Evolutionary conservation across 192 early-diverging fungal species (phyloP).

Genomic region (Podila epicladia): DNA sequence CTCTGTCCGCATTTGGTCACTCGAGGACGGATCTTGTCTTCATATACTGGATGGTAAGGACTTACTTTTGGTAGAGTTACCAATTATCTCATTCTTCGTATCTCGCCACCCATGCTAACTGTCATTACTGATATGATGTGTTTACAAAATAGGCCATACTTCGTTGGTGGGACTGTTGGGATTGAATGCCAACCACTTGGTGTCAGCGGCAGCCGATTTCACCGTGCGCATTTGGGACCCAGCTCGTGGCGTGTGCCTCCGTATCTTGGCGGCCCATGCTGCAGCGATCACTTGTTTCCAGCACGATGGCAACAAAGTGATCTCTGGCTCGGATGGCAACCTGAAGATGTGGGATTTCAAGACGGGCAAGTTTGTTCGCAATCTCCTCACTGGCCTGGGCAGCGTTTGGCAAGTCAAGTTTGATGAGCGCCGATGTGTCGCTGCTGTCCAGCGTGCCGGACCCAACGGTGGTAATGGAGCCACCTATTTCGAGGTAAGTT

Average conservation of each 20-base stretch:
- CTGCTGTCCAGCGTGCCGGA: conserved; percentile 69
- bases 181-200: conserved; percentile 83
- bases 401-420: conserved; percentile 97
- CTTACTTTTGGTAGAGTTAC: conserved; percentile 51
- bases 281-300: conserved; percentile 99
- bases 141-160: conserved; percentile 74
- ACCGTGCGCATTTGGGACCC: conserved; percentile 94
- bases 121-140: not conserved
- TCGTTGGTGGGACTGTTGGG: conserved; percentile 96
- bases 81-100: not conserved
- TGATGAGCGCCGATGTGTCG: conserved; percentile 87
- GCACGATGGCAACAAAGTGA: conserved; percentile 92
- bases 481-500: conserved; percentile 81
- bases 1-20: conserved; percentile 92
- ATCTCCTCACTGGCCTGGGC: conserved; percentile 81
- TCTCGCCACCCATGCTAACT: not conserved
- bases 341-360: conserved; percentile 98
- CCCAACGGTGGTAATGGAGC: conserved; percentile 40
- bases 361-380: conserved; percentile 83
- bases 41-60: conserved; percentile 85
- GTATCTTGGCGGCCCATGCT: conserved; percentile 78
- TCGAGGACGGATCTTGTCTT: conserved; percentile 81
- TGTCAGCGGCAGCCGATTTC: conserved; percentile 95
- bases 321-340: conserved; percentile 93
- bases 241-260: conserved; percentile 66